Base-by-base conservation (phyloP, 2,329 filamentous ascomycete species). In the Sarocladium oryzae region DNA sequence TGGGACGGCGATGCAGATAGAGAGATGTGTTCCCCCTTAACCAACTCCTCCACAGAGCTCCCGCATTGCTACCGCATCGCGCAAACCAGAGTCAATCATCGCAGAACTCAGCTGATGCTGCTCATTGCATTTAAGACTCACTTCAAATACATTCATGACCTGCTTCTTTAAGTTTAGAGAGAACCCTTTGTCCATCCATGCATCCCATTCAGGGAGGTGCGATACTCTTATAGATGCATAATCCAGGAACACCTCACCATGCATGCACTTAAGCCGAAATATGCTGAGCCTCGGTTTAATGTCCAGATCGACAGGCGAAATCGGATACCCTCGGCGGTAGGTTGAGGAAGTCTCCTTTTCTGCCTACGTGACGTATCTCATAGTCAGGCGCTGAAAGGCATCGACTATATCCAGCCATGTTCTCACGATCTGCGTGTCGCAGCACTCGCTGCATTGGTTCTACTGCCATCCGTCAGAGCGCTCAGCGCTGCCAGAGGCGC, bases 341-440 rank as follows among this genome's bases (percentile, higher is more conserved):
- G n/a, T n/a, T n/a, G n/a, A n/a, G 13, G 5, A 3, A 6, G 26
- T 9, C 21, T 23, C 9, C 5, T 28, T 45, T 28, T n/a, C 21
- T 28, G n/a, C 20, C 8, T 41, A 10, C 11, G 23, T 23, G 20
- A 37, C 10, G 16, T 7, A 40, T 40, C n/a, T 20, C 23, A 37
- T 13, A n/a, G 20, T 28, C 9, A 26, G 23, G 40, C 10, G 4
- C 10, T 43, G 7, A 26, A 16, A 23, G 6, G 21, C 21, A n/a
- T 43, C 23, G 8, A 15, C 9, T 23, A 6, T 43, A 16, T 20
- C 21, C 21, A 43, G 10, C 40, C 15, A 53, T 53, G 51, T 50
- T 53, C 28, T 26, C 23, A n/a, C 51, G 26, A 26, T 38, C 48
- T 9, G 23, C 36, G 13, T 33, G 45, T 32, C 45, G 51, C 46